Evolutionary conservation across 1,284 basidiomycete genomes (phyloP).

Genomic region (Dichomitus squalens): DNA sequence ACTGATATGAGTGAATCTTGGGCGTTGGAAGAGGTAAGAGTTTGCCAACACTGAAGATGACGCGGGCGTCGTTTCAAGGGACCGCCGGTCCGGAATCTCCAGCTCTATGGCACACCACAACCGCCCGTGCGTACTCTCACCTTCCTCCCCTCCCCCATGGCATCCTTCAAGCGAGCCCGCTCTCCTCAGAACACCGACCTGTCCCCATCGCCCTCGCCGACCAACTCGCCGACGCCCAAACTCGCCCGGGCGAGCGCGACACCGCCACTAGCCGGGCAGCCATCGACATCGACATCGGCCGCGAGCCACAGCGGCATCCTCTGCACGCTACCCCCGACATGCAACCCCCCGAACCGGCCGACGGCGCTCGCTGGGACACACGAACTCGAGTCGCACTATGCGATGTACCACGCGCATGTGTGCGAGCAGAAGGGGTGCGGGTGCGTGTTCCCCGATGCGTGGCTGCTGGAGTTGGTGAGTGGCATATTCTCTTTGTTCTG

Average conservation of each 20-base stretch:
- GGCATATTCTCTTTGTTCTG: neutral
- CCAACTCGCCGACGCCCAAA: conserved; percentile 25
- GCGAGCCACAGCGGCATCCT: conserved; percentile 39
- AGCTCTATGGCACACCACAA: no score
- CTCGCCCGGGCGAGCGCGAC: conserved; percentile 25
- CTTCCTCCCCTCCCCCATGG: conserved; percentile 4
- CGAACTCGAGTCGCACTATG: conserved; percentile 82
- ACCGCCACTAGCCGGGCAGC: conserved; percentile 14
- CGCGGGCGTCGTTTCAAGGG: no score
- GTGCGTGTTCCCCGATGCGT: conserved; percentile 84
- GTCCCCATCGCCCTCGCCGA: conserved; percentile 14
- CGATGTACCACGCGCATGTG: conserved; percentile 80
- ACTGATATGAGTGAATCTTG: no score
- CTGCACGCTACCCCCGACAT: conserved; percentile 84
- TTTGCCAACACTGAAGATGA: no score
- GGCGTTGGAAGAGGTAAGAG: no score
- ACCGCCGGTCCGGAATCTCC: no score
- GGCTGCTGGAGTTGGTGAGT: conserved; percentile 77
- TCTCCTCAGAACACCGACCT: conserved; percentile 3
- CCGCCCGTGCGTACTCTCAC: no score
- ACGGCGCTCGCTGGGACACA: conserved; percentile 61
- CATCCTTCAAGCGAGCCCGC: conserved; percentile 19
- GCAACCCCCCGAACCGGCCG: conserved; percentile 59
- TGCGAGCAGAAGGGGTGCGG: conserved; percentile 72
- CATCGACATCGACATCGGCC: conserved; percentile 10